Evolutionary conservation across 768 basidiomycete species (phyloP).

Genomic region (Pholiota conissans): DNA sequence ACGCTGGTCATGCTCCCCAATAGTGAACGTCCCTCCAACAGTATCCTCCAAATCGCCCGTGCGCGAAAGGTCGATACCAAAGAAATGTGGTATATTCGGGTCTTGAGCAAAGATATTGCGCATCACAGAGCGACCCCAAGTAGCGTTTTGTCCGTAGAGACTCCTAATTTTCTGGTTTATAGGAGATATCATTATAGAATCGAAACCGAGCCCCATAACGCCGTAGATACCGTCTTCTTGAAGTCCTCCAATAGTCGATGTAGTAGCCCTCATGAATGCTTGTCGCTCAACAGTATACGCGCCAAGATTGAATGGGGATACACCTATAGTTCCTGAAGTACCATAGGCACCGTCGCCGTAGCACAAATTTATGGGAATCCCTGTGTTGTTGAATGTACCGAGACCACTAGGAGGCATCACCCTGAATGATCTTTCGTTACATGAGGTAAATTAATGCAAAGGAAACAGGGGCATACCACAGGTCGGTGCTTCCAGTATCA

Average conservation of each 20-base stretch:
- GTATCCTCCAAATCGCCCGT: constrained; percentile 38
- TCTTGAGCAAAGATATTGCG: constrained; percentile 39
- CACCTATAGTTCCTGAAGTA: constrained; percentile 33
- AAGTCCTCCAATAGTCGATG: constrained; percentile 14
- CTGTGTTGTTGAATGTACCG: constrained; percentile 32
- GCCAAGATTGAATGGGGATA: constrained; percentile 31
- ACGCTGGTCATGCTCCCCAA: constrained; percentile 40
- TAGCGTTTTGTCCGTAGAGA: constrained; percentile 24
- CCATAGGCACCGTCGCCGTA: constrained; percentile 40
- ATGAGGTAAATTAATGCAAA: no score
- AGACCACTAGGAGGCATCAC: constrained; percentile 33
- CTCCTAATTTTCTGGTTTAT: constrained; percentile 26
- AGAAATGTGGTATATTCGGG: constrained; percentile 32
- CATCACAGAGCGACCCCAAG: constrained; percentile 36
- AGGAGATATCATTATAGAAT: constrained; percentile 26
- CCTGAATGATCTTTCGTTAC: no score
- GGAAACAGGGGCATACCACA: no score
- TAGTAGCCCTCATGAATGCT: constrained; percentile 32
- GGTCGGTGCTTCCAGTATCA: constrained; percentile 40
- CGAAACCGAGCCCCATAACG: constrained; percentile 35
- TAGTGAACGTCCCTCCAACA: constrained; percentile 38
- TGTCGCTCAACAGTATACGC: constrained; percentile 24
- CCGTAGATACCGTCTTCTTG: constrained; percentile 29
- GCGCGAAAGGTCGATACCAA: constrained; percentile 42
- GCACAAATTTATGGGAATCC: constrained; percentile 23